Conservation (phyloP, 768 basidiomycete genomes). For the Polyporus arcularius region DNA sequence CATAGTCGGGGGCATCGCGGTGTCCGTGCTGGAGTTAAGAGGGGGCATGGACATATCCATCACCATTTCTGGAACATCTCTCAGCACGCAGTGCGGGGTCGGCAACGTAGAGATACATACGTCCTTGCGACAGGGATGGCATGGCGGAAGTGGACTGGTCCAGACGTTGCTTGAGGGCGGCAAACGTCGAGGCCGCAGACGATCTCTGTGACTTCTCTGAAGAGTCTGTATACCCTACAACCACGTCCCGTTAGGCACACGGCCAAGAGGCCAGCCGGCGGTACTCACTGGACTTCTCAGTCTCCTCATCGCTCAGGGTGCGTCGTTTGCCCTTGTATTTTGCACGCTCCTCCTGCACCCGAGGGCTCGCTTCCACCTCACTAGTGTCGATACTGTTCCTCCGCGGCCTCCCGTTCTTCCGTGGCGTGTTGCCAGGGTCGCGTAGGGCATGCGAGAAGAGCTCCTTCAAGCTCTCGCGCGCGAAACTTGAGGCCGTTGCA, state of each 20-base stretch:
- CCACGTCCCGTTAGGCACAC: background rate
- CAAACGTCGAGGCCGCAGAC: slow-evolving; percentile 21
- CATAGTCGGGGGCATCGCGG: slow-evolving; percentile 41
- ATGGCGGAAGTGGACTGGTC: slow-evolving; percentile 15
- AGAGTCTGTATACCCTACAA: slow-evolving; percentile 7
- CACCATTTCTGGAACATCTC: slow-evolving; percentile 10
- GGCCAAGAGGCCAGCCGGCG: background rate
- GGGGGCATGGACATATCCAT: slow-evolving; percentile 24
- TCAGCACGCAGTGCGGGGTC: background rate
- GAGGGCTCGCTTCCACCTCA: slow-evolving; percentile 58
- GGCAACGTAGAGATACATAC: slow-evolving; percentile 10
- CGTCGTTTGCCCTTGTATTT: slow-evolving; percentile 52
- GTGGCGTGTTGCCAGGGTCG: slow-evolving; percentile 65
- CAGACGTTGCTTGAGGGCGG: slow-evolving; percentile 25
- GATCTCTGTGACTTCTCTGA: slow-evolving; percentile 17
- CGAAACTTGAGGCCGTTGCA: slow-evolving; percentile 43
- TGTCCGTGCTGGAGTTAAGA: slow-evolving; percentile 38
- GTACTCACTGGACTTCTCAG: slow-evolving; percentile 54
- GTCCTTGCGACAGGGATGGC: slow-evolving; percentile 20
- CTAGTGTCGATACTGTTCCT: slow-evolving; percentile 63
- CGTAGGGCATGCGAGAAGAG: slow-evolving; percentile 68
- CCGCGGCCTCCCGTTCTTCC: slow-evolving; percentile 45
- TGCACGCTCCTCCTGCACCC: slow-evolving; percentile 41
- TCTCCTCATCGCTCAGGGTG: slow-evolving; percentile 71
- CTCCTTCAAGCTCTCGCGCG: slow-evolving; percentile 60